Percentiles rank a stretch among this genome's conserved stretches.
Conservation (phyloP, 208 protist species). For the Wallacemonas sp. region DNA sequence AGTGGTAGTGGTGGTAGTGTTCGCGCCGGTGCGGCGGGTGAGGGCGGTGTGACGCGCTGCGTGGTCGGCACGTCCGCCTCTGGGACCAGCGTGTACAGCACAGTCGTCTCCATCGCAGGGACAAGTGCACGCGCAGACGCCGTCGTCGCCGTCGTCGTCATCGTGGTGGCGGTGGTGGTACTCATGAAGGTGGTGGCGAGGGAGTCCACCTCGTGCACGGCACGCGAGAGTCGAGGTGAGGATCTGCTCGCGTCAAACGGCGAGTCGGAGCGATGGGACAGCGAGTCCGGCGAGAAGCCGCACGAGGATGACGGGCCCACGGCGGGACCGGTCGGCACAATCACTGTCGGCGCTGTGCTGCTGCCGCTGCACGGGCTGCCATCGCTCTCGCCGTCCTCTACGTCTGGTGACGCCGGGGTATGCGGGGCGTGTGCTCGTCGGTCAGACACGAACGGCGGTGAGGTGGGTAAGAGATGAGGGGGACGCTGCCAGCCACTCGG, state of each 20-base stretch:
- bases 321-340: neutral
- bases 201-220: too few relatives aligned
- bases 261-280: neutral
- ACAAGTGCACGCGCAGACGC: neutral
- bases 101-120: neutral
- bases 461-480: too few relatives aligned
- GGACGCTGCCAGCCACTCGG: too few relatives aligned
- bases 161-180: neutral
- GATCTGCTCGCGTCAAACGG: too few relatives aligned
- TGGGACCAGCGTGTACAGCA: constrained; percentile 12
- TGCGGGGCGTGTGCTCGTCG: neutral
- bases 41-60: neutral
- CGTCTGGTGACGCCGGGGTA: too few relatives aligned
- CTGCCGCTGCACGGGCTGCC: neutral
- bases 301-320: neutral
- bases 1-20: neutral
- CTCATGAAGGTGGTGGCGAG: too few relatives aligned
- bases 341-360: constrained; percentile 11
- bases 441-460: too few relatives aligned
- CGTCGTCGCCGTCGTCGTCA: neutral
- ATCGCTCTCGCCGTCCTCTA: neutral
- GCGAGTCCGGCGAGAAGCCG: neutral
- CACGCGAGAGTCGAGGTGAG: too few relatives aligned
- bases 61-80: neutral
- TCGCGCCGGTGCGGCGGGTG: neutral